Percentiles rank a stretch among this genome's conserved stretches.
Evolutionary conservation across 2,329 filamentous ascomycete species (phyloP).

Genomic region (Xylariaceae sp.): DNA sequence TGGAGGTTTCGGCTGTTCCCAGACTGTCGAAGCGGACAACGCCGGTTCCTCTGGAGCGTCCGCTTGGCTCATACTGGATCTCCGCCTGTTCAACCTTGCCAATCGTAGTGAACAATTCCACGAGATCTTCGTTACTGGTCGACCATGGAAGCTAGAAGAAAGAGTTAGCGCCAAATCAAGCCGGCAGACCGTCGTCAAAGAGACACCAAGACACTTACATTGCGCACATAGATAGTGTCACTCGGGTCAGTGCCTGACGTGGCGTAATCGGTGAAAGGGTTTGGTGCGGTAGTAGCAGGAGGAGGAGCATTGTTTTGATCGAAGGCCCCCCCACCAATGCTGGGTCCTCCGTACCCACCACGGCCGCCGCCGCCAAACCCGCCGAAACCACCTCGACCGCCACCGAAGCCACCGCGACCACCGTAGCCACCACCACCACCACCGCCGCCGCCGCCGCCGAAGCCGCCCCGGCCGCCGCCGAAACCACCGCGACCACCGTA

Average conservation of each 20-base stretch:
- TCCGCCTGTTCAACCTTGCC: slow-evolving; percentile 98
- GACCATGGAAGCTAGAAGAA: slow-evolving; percentile 82
- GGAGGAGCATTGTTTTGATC: slow-evolving; percentile 23
- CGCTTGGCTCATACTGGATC: slow-evolving; percentile 96
- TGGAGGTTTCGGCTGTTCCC: slow-evolving; percentile 85
- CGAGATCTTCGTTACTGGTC: slow-evolving; percentile 93
- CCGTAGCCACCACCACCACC: slow-evolving; percentile 45
- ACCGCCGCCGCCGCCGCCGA: slow-evolving; percentile 39
- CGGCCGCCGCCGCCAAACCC: slow-evolving; percentile 40
- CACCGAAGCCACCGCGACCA: slow-evolving; percentile 45
- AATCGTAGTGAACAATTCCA: slow-evolving; percentile 96
- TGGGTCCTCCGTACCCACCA: slow-evolving; percentile 34
- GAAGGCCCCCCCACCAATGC: slow-evolving; percentile 6
- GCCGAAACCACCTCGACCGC: slow-evolving; percentile 42
- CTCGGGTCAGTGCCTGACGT: slow-evolving; percentile 79
- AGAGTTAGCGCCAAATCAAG: slow-evolving; percentile 19
- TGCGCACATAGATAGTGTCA: slow-evolving; percentile 89
- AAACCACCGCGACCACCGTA: slow-evolving; percentile 49
- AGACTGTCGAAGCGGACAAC: slow-evolving; percentile 88
- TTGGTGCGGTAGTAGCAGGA: slow-evolving; percentile 57
- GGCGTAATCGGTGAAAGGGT: slow-evolving; percentile 90
- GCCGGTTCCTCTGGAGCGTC: slow-evolving; percentile 87
- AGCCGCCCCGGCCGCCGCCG: slow-evolving; percentile 43
- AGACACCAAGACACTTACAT: slow-evolving; percentile 58
- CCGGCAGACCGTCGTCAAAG: slow-evolving; percentile 9